Base-by-base conservation (phyloP, 495 filamentous ascomycete species). In the Penicillium odoratum region DNA sequence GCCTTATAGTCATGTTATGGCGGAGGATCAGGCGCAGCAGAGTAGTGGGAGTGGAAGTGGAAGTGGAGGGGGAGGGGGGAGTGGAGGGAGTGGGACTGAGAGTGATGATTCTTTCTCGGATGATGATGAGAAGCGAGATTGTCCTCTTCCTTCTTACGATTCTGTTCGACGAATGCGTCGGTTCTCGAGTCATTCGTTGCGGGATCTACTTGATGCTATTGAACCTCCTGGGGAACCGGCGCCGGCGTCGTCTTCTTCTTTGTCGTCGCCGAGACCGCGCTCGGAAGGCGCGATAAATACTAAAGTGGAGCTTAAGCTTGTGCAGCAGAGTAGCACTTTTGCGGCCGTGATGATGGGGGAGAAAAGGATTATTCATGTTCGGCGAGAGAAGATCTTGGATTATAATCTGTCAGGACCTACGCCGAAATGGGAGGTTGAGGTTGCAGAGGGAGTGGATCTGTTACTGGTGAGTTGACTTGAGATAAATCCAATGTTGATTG, bases 401-500 rank as follows among this genome's bases (percentile, higher is more conserved):
- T 55, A 40, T 45, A 43, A 46, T 30, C 30, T 53, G 33, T 53
- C 53, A 9, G 58, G 53, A 38, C 26, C 51, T 42, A 57, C 57
- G 54, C 42, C 57, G 36, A 53, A 51, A 52, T 69, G 66, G 66
- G 64, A 69, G 46, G 61, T 64, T 15, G 61, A 64, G 48, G 49
- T 69, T 61, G 59, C 59, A 0, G 64, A 69, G 48, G 64, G 66
- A 1, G 66, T 69, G 43, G 66, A 69, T 61, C 56, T 69, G 49
- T 48, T 69, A 21, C 43, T 69, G 51, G 66, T 69, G 38, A 59
- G 66, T 66, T 36, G 33, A 11, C 9, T 11, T 11, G 21, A 11
- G 33, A 36, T 11, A 13, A 36, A 4, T 36, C 3, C 9, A 9
- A 11, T 10, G 1, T 0, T 40, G 15, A 10, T 38, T 16, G n/a